Percentiles rank a stretch among this genome's conserved stretches.
phyloP scores from a whole-genome alignment of 345 rosid genomes.

The Eucalyptus albens region DNA sequence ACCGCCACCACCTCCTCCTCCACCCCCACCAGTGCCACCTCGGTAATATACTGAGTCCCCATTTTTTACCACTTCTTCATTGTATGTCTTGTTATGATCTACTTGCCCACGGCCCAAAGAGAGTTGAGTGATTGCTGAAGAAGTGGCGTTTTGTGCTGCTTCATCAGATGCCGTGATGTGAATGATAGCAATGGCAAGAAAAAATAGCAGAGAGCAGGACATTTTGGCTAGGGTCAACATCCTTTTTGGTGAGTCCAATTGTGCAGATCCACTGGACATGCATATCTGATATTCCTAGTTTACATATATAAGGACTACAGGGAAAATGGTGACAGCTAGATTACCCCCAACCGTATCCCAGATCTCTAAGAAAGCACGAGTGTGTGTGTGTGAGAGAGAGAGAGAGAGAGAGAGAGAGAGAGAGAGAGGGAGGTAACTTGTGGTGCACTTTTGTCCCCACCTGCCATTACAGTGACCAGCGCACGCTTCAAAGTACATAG shows the following conservation, averaged over 20 bases:
- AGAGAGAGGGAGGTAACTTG: conserved; percentile 5
- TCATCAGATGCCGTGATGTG: neutral
- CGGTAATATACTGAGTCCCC: conserved; percentile 3
- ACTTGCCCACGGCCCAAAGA: neutral
- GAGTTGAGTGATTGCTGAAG: neutral
- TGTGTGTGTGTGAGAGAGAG: too few species aligned
- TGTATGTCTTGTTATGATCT: neutral
- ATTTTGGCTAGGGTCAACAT: conserved; percentile 4
- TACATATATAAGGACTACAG: neutral
- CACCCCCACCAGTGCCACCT: neutral
- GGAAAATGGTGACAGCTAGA: neutral
- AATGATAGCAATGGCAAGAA: neutral
- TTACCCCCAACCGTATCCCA: neutral
- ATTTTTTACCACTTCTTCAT: neutral
- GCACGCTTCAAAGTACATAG: neutral
- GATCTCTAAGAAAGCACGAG: neutral
- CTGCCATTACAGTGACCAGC: neutral
- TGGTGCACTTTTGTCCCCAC: conserved; percentile 32
- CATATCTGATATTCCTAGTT: neutral
- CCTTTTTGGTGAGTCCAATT: neutral
- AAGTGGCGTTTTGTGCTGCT: neutral
- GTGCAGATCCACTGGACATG: neutral
- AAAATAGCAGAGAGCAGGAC: neutral
- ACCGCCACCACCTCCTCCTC: neutral
- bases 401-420: too few species aligned